A percentile compares a stretch with the other conserved stretches of the same genome.
Conservation (phyloP, 2,329 filamentous ascomycete species). For the Zymoseptoria tritici region DNA sequence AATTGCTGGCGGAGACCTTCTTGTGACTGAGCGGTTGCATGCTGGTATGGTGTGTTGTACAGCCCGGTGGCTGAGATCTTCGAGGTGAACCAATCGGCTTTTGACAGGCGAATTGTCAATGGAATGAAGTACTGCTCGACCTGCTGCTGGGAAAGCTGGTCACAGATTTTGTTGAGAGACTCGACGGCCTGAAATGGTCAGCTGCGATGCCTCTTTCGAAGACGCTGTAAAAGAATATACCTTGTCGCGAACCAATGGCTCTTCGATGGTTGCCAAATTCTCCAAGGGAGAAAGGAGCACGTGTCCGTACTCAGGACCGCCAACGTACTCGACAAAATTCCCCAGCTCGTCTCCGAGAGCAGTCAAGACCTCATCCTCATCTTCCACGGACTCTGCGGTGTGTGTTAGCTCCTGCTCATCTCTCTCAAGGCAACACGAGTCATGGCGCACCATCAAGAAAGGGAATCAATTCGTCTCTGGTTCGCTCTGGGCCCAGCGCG, state of each 20-base stretch:
- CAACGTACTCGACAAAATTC: constrained; percentile 94
- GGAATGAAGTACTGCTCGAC: constrained; percentile 97
- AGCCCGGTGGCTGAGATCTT: constrained; percentile 97
- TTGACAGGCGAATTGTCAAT: constrained; percentile 87
- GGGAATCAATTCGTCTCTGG: constrained; percentile 95
- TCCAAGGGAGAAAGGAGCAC: constrained; percentile 94
- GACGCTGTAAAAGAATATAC: constrained; percentile 39
- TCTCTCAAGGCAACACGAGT: neutral
- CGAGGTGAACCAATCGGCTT: constrained; percentile 99
- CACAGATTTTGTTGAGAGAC: constrained; percentile 98
- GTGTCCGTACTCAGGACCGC: constrained; percentile 86
- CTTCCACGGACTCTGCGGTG: constrained; percentile 84
- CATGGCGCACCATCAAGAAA: constrained; percentile 83
- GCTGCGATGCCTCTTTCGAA: constrained; percentile 6
- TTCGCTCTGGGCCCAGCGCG: constrained; percentile 89
- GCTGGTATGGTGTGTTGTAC: constrained; percentile 87
- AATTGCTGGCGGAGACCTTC: constrained; percentile 90
- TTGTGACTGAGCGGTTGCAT: constrained; percentile 79
- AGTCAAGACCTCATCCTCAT: constrained; percentile 96
- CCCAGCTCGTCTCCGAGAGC: constrained; percentile 95
- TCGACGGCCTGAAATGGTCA: constrained; percentile 71
- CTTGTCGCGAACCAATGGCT: constrained; percentile 96
- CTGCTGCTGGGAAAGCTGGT: constrained; percentile 80
- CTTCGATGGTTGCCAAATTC: constrained; percentile 96
- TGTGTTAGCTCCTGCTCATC: constrained; percentile 25